A percentile compares a stretch with the other conserved stretches of the same genome.
Conservation (phyloP, 495 filamentous ascomycete genomes). For the Bombardia bombarda region DNA sequence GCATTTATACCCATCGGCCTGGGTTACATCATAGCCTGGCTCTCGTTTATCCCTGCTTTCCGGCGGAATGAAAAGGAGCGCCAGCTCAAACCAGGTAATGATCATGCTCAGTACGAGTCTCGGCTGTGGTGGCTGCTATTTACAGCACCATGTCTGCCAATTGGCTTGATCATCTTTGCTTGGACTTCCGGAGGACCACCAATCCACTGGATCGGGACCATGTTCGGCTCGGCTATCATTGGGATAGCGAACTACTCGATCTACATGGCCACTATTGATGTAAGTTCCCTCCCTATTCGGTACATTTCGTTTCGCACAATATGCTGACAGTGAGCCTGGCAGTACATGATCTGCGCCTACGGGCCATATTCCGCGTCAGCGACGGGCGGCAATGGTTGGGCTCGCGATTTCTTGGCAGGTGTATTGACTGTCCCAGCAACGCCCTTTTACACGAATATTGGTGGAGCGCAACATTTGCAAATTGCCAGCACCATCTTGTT, state of each 20-base stretch:
- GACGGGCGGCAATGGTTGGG: slow-evolving; percentile 62
- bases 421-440: slow-evolving; percentile 66
- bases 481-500: slow-evolving; percentile 66
- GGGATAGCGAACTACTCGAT: slow-evolving; percentile 64
- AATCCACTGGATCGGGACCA: slow-evolving; percentile 54
- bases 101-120: slow-evolving; percentile 53
- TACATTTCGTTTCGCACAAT: not conserved
- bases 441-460: slow-evolving; percentile 62
- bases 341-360: slow-evolving; percentile 75
- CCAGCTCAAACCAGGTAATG: slow-evolving; percentile 43
- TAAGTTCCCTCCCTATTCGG: slow-evolving; percentile 3
- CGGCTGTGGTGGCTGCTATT: slow-evolving; percentile 52
- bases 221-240: slow-evolving; percentile 52
- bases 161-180: slow-evolving; percentile 63
- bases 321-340: not conserved
- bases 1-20: slow-evolving; percentile 57
- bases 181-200: slow-evolving; percentile 57
- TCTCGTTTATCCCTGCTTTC: slow-evolving; percentile 57
- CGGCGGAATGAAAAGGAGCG: slow-evolving; percentile 46
- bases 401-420: slow-evolving; percentile 78
- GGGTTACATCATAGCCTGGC: slow-evolving; percentile 58
- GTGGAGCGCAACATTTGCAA: slow-evolving; percentile 45
- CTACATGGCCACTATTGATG: slow-evolving; percentile 73
- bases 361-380: slow-evolving; percentile 72
- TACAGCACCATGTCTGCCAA: slow-evolving; percentile 55